Evolutionary conservation across 345 rosid species (phyloP).

Genomic region (Heritiera fomes): DNA sequence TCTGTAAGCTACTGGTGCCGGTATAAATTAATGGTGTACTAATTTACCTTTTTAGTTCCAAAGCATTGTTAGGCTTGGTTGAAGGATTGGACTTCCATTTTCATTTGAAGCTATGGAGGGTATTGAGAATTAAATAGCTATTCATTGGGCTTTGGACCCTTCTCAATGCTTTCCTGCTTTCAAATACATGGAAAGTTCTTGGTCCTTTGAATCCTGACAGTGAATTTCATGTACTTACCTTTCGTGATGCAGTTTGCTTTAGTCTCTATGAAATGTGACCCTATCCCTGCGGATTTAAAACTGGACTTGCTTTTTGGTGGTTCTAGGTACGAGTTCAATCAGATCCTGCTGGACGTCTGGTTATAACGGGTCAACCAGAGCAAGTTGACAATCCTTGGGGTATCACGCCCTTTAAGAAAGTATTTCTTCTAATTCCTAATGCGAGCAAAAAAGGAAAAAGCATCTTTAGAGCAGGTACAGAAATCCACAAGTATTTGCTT

Average conservation of each 20-base stretch:
- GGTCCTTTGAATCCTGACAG: neutral
- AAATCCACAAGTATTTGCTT: neutral
- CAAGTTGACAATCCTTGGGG: constrained; percentile 92
- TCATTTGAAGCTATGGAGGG: neutral
- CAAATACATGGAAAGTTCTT: neutral
- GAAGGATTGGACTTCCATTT: neutral
- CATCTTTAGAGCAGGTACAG: neutral
- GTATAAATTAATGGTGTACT: neutral
- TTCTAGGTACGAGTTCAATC: constrained; percentile 81
- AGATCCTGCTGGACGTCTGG: constrained; percentile 76
- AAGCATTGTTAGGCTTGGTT: neutral
- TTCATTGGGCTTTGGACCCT: neutral
- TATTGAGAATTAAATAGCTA: neutral
- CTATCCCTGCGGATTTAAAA: neutral
- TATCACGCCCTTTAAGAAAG: constrained; percentile 86
- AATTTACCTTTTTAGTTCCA: neutral
- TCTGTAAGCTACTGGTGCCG: neutral
- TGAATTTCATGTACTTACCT: neutral
- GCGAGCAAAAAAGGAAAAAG: neutral
- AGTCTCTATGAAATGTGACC: neutral
- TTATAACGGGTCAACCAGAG: constrained; percentile 82
- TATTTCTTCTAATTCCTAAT: constrained; percentile 27
- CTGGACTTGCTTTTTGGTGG: constrained; percentile 12
- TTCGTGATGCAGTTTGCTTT: neutral
- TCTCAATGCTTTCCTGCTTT: neutral